Percentiles rank a stretch among this genome's conserved stretches.
phyloP scores from a whole-genome alignment of 1,284 basidiomycete species.

The Boletus hoseneyae region DNA sequence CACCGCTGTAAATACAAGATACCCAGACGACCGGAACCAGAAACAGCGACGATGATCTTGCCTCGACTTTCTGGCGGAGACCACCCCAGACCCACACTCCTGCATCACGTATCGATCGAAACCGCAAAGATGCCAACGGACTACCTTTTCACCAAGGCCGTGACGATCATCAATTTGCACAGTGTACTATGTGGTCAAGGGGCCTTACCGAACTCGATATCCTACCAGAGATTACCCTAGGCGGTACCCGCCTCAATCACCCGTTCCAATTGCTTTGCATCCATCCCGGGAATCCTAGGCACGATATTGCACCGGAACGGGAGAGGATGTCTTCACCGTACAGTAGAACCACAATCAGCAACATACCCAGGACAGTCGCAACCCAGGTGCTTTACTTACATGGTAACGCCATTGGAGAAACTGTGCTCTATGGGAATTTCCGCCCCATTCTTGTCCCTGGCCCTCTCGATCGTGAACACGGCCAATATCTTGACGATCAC shows the following conservation, averaged over 20 bases:
- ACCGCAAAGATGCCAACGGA: not conserved
- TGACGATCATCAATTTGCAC: not conserved
- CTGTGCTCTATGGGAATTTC: slow-evolving; percentile 22
- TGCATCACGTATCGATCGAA: too few relatives aligned
- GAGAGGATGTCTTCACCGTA: slow-evolving; percentile 15
- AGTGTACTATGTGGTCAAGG: not conserved
- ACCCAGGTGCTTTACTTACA: slow-evolving; percentile 14
- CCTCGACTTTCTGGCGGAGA: too few relatives aligned
- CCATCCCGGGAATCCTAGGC: slow-evolving; percentile 14
- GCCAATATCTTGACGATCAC: slow-evolving; percentile 18
- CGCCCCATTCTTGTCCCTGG: slow-evolving; percentile 20
- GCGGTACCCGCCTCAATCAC: slow-evolving; percentile 16
- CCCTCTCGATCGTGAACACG: slow-evolving; percentile 16
- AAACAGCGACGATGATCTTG: too few relatives aligned
- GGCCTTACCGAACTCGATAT: not conserved
- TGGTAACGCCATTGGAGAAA: slow-evolving; percentile 9
- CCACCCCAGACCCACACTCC: too few relatives aligned
- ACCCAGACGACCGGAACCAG: too few relatives aligned
- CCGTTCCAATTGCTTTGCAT: slow-evolving; percentile 13
- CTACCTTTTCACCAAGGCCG: not conserved
- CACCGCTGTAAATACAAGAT: too few relatives aligned
- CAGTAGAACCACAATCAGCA: not conserved
- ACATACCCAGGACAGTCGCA: not conserved
- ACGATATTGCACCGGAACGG: slow-evolving; percentile 22
- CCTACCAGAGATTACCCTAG: not conserved